These are phyloP conservation scores for Paracoccidioides brasiliensis DNA, from an alignment of 2,329 filamentous ascomycete species.

Conservation along the genomic window DNA sequence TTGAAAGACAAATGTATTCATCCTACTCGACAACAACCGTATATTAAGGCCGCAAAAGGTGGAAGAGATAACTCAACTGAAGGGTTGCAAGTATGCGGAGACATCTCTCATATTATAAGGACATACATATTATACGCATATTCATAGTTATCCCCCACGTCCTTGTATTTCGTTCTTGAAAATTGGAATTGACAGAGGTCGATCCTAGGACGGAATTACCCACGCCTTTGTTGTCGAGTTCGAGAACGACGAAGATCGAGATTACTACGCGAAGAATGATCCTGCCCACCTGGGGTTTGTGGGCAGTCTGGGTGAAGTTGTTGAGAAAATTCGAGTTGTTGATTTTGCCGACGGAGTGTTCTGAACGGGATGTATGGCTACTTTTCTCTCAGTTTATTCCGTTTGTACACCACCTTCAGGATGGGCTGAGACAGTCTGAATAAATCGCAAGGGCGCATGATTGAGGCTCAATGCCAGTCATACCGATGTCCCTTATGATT, in stretches of 20 bases:
- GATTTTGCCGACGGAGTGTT: conserved; percentile 22
- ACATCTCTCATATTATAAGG: neutral
- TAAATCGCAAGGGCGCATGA: neutral
- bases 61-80: conserved; percentile 51
- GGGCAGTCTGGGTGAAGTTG: conserved; percentile 23
- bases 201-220: conserved; percentile 45
- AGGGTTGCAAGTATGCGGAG: conserved; percentile 41
- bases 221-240: conserved; percentile 61
- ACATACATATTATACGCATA: neutral
- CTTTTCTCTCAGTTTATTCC: too few relatives aligned
- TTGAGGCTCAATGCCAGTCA: too few relatives aligned
- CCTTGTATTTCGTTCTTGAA: neutral
- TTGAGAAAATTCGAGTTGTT: conserved; percentile 25
- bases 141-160: neutral
- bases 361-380: conserved; percentile 3
- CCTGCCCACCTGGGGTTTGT: conserved; percentile 50
- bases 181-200: neutral
- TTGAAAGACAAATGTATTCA: conserved; percentile 48
- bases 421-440: neutral
- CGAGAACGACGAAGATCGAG: conserved; percentile 46
- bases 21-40: conserved; percentile 44
- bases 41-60: conserved; percentile 46
- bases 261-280: conserved; percentile 56
- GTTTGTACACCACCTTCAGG: too few relatives aligned
- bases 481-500: too few relatives aligned